Evolutionary conservation across 1,139 yeast species (phyloP).

Genomic region (Barnettozyma hawaiiensis): DNA sequence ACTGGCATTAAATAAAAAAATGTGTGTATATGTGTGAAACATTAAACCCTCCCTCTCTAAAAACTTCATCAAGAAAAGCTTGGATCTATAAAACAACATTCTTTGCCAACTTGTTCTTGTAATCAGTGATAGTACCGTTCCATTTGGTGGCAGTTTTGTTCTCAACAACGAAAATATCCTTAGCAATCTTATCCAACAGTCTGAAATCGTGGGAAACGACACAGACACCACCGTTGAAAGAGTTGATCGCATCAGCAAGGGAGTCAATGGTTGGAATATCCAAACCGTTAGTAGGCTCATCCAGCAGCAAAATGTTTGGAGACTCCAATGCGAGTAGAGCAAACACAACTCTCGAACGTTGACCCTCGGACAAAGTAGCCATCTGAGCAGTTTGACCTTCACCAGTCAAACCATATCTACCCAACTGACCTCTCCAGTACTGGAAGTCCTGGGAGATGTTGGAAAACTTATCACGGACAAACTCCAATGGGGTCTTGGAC

Average conservation of each 20-base stretch:
- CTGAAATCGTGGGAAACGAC: slow-evolving; percentile 99
- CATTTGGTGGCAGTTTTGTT: slow-evolving; percentile 92
- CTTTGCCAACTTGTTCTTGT: slow-evolving; percentile 90
- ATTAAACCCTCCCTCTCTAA: slow-evolving; percentile 3
- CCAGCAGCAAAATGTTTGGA: slow-evolving; percentile 91
- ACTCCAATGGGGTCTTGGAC: slow-evolving; percentile 91
- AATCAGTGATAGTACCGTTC: slow-evolving; percentile 87
- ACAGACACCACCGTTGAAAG: slow-evolving; percentile 95
- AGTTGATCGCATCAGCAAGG: slow-evolving; percentile 90
- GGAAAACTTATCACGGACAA: slow-evolving; percentile 91
- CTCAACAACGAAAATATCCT: slow-evolving; percentile 94
- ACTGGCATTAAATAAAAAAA: background rate
- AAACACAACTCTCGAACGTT: slow-evolving; percentile 97
- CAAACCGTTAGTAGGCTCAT: slow-evolving; percentile 99
- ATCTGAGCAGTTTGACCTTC: slow-evolving; percentile 97
- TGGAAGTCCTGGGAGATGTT: slow-evolving; percentile 93
- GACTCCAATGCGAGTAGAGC: slow-evolving; percentile 92
- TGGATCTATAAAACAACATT: slow-evolving; percentile 63
- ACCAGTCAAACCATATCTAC: slow-evolving; percentile 97
- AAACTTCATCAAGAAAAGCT: background rate
- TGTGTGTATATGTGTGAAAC: background rate
- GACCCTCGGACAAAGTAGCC: slow-evolving; percentile 99
- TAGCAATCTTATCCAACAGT: slow-evolving; percentile 92
- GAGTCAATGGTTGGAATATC: slow-evolving; percentile 98
- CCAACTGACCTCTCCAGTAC: slow-evolving; percentile 98